phyloP scores from a whole-genome alignment of 1,284 basidiomycete species.

The Prillingera fragicola region DNA sequence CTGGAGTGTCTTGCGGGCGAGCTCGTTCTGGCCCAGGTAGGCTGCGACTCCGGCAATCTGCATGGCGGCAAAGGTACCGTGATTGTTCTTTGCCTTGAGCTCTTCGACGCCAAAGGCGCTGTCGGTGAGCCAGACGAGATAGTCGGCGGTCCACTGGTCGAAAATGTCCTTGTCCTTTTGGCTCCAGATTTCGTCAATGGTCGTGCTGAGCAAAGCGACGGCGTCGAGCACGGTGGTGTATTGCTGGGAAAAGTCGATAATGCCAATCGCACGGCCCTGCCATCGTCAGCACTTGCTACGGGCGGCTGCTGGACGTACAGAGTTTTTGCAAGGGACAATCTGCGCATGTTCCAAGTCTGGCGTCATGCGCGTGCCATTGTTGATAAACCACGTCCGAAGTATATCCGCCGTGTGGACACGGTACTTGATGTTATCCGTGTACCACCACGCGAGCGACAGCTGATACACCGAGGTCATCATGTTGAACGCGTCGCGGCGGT shows the following conservation, averaged over 20 bases:
- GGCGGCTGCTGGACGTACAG: too few relatives aligned
- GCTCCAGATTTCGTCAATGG: constrained; percentile 2
- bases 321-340: constrained; percentile 7
- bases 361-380: constrained; percentile 3
- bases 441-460: constrained; percentile 13
- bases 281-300: too few relatives aligned
- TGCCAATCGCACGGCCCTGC: constrained; percentile 8
- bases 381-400: constrained; percentile 8
- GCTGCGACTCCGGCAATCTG: constrained; percentile 7
- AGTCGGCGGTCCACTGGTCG: constrained; percentile 8
- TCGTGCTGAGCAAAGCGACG: constrained; percentile 3
- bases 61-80: constrained; percentile 10
- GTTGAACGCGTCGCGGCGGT: constrained; percentile 5
- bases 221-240: constrained; percentile 11
- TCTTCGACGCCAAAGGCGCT: constrained; percentile 7
- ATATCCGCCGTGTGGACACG: constrained; percentile 1
- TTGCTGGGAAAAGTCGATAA: constrained; percentile 16
- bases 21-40: constrained; percentile 3
- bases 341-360: constrained; percentile 12
- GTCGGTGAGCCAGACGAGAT: constrained; percentile 9
- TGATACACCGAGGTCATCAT: constrained; percentile 10
- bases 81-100: constrained; percentile 12
- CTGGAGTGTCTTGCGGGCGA: not conserved
- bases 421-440: constrained; percentile 10
- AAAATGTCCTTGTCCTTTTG: constrained; percentile 2